Conservation (phyloP, 1,284 basidiomycete species). For the Fomitopsis pinicola region DNA sequence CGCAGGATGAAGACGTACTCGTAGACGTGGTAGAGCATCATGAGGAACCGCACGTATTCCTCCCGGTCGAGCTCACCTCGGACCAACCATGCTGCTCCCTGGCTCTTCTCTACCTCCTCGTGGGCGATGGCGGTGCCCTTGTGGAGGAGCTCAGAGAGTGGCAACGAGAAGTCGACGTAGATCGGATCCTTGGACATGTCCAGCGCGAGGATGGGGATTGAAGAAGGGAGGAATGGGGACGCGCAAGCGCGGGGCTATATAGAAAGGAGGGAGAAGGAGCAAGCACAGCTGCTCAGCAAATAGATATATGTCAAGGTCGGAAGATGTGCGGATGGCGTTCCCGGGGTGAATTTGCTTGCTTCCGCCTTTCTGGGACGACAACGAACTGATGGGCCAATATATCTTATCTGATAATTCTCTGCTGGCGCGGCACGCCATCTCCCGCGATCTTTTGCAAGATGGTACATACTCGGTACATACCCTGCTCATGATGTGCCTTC, state of each 20-base stretch:
- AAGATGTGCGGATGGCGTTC: neutral
- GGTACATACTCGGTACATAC: no score
- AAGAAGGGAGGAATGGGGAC: neutral
- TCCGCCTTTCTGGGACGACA: neutral
- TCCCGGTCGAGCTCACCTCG: constrained; percentile 57
- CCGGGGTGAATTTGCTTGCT: neutral
- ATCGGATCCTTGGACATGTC: constrained; percentile 4
- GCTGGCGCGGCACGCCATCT: neutral
- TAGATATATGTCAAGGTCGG: neutral
- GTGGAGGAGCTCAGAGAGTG: constrained; percentile 46
- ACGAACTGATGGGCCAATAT: neutral
- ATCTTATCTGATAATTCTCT: constrained; percentile 5
- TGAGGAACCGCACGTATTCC: constrained; percentile 69
- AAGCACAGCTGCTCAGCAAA: neutral
- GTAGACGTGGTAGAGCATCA: constrained; percentile 79
- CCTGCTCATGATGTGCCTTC: no score
- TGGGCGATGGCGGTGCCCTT: constrained; percentile 60
- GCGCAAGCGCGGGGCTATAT: neutral
- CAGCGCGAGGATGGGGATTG: constrained; percentile 1
- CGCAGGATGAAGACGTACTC: constrained; percentile 44
- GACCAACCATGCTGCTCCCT: constrained; percentile 56
- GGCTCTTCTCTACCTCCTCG: constrained; percentile 55
- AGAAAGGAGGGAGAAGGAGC: neutral
- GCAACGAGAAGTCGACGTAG: constrained; percentile 33
- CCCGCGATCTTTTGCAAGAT: neutral